These are phyloP conservation scores for Neoscytalidium dimidiatum DNA, from an alignment of 2,329 filamentous ascomycete species.

Conservation along the genomic window DNA sequence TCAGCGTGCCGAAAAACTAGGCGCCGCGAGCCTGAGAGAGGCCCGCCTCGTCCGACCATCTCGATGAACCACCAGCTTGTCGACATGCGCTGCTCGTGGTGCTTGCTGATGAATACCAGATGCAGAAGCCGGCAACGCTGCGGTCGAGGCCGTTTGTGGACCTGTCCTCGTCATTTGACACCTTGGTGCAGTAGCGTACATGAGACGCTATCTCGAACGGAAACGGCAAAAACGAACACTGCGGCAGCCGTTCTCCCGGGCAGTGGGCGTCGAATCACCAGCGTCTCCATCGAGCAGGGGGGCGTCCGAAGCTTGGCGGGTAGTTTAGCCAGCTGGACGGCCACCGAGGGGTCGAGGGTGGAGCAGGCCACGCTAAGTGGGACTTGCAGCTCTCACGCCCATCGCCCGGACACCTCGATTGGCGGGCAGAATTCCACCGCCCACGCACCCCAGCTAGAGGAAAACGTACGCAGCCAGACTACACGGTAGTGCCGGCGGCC, in stretches of 20 bases:
- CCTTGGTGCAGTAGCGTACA: background rate
- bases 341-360: background rate
- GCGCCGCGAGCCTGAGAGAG: no score
- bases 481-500: background rate
- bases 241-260: background rate
- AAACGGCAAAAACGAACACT: background rate
- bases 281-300: background rate
- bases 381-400: background rate
- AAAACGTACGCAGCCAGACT: background rate
- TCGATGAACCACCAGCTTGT: no score
- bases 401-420: background rate
- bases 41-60: no score
- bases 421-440: background rate
- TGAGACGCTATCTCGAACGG: background rate
- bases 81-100: no score
- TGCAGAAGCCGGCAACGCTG: background rate
- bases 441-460: background rate
- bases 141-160: background rate
- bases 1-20: background rate
- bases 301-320: background rate
- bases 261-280: background rate
- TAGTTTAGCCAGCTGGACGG: background rate
- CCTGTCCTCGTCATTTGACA: background rate
- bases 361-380: background rate
- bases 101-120: background rate